phyloP scores from a whole-genome alignment of 441 rosid genomes.

The Daphne laureola region DNA sequence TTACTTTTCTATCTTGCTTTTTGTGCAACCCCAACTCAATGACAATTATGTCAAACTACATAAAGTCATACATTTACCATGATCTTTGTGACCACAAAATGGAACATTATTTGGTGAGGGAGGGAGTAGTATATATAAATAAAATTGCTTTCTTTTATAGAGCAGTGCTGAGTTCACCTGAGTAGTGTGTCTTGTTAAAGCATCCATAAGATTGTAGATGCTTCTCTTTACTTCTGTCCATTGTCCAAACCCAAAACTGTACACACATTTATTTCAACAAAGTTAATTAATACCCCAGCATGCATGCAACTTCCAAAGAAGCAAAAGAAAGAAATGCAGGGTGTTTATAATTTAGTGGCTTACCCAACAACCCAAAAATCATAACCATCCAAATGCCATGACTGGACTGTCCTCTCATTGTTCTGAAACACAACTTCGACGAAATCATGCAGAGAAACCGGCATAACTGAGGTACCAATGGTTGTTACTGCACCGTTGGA shows the following conservation, averaged over 20 bases:
- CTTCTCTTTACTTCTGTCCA: slow-evolving; percentile 53
- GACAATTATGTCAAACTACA: too few relatives aligned
- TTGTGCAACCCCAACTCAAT: too few relatives aligned
- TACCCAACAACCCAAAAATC: slow-evolving; percentile 94
- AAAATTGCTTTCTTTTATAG: too few relatives aligned
- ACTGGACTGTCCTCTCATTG: slow-evolving; percentile 59
- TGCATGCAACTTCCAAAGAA: not conserved
- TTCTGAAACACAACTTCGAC: slow-evolving; percentile 76
- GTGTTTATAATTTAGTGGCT: slow-evolving; percentile 16
- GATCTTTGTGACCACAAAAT: too few relatives aligned
- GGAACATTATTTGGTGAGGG: too few relatives aligned
- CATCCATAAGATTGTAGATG: slow-evolving; percentile 66
- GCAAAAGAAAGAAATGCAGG: not conserved
- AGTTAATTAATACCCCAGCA: slow-evolving; percentile 9
- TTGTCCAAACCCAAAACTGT: slow-evolving; percentile 71
- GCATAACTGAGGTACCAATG: slow-evolving; percentile 59
- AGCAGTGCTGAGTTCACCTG: slow-evolving; percentile 37
- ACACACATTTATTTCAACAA: not conserved
- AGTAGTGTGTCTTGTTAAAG: slow-evolving; percentile 77
- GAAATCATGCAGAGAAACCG: slow-evolving; percentile 54
- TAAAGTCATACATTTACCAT: too few relatives aligned
- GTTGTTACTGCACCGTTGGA: slow-evolving; percentile 34
- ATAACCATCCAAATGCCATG: slow-evolving; percentile 98
- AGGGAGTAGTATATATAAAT: too few relatives aligned
- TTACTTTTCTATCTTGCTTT: too few relatives aligned